Percentiles rank a stretch among this genome's conserved stretches.
Evolutionary conservation across 768 basidiomycete species (phyloP).

Genomic region (Coprinellus aureogranulatus): DNA sequence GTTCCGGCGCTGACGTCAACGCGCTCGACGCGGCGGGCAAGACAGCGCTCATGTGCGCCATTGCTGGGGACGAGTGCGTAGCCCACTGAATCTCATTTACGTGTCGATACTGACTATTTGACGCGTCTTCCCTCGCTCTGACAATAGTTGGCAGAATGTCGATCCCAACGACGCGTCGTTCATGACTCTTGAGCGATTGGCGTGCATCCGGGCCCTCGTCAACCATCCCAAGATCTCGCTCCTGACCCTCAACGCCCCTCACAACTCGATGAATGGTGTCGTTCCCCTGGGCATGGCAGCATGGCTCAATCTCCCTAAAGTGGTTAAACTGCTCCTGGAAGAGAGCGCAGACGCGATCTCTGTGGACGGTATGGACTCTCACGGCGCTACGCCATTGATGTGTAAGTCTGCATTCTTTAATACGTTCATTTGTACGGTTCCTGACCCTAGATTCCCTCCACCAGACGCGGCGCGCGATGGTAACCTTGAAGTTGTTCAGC

Average conservation of each 20-base stretch:
- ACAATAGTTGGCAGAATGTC: slow-evolving; percentile 60
- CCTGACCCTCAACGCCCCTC: slow-evolving; percentile 72
- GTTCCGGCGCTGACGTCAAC: slow-evolving; percentile 66
- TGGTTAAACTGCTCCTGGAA: slow-evolving; percentile 64
- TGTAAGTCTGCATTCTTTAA: slow-evolving; percentile 48
- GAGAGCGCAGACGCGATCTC: slow-evolving; percentile 59
- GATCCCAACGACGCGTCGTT: slow-evolving; percentile 73
- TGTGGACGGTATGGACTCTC: slow-evolving; percentile 71
- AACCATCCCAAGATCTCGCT: slow-evolving; percentile 60
- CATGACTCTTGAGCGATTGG: slow-evolving; percentile 54
- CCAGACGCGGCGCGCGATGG: slow-evolving; percentile 78
- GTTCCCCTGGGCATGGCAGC: slow-evolving; percentile 77
- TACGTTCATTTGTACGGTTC: slow-evolving; percentile 12
- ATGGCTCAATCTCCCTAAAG: slow-evolving; percentile 65
- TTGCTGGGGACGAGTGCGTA: slow-evolving; percentile 70
- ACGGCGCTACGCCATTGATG: slow-evolving; percentile 81
- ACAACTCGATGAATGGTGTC: slow-evolving; percentile 65
- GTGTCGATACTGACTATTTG: not conserved
- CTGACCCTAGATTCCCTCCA: slow-evolving; percentile 17
- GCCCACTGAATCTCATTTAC: slow-evolving; percentile 7
- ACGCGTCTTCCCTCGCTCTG: slow-evolving; percentile 3
- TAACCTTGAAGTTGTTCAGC: slow-evolving; percentile 60
- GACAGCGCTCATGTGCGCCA: slow-evolving; percentile 63
- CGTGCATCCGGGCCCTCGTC: slow-evolving; percentile 54
- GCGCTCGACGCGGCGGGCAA: slow-evolving; percentile 58